Conservation (phyloP, 2,329 filamentous ascomycete species). For the Fusarium guadeloupense region DNA sequence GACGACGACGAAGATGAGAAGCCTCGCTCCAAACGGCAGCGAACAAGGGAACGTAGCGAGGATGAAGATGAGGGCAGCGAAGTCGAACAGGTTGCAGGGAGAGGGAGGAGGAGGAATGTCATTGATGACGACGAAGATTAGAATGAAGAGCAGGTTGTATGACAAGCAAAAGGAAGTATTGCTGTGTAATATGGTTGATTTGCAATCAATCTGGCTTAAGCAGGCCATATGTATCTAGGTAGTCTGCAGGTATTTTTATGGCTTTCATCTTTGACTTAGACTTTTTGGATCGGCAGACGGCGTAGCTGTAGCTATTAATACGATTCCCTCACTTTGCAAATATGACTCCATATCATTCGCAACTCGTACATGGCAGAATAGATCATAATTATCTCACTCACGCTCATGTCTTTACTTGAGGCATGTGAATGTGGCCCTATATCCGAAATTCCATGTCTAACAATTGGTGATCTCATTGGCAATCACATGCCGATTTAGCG, state of each 20-base stretch:
- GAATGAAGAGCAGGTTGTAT: conserved; percentile 8
- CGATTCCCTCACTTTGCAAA: neutral
- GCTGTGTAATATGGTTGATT: conserved; percentile 24
- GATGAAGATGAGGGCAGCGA: conserved; percentile 64
- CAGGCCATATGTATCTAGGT: neutral
- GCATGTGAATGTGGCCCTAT: conserved; percentile 17
- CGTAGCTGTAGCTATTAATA: neutral
- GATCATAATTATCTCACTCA: neutral
- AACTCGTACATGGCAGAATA: neutral
- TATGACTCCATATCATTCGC: neutral
- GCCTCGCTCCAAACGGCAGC: conserved; percentile 60
- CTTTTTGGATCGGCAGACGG: neutral
- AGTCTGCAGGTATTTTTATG: neutral
- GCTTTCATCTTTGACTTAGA: conserved; percentile 4
- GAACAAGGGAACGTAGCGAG: conserved; percentile 57
- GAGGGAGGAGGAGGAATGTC: conserved; percentile 63
- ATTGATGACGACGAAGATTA: conserved; percentile 70
- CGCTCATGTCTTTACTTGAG: conserved; percentile 1
- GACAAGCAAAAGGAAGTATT: conserved; percentile 10
- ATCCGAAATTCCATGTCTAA: conserved; percentile 22
- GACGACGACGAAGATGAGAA: conserved; percentile 62
- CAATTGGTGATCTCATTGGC: conserved; percentile 41
- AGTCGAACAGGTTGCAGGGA: conserved; percentile 58
- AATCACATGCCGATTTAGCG: conserved; percentile 46
- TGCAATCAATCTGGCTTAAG: conserved; percentile 6